These are phyloP conservation scores for Aspergillus piperis DNA, from an alignment of 2,329 filamentous ascomycete species.

Conservation along the genomic window DNA sequence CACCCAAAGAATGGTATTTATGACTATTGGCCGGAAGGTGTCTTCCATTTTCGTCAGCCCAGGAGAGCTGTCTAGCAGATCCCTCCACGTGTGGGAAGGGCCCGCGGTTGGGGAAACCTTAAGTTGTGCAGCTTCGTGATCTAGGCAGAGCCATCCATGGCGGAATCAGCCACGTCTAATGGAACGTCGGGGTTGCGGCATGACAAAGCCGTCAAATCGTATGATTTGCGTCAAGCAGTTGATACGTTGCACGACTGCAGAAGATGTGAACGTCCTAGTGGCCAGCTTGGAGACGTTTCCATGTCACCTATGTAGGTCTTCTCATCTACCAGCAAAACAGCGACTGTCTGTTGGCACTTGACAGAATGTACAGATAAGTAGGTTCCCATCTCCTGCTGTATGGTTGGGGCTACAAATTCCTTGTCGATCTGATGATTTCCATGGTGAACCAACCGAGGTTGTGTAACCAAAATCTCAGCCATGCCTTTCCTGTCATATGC, in stretches of 20 bases:
- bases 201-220: not conserved
- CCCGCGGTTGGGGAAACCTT: not conserved
- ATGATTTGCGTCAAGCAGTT: not conserved
- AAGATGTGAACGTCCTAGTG: not conserved
- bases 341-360: no score
- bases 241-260: not conserved
- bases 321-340: not conserved
- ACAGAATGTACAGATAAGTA: not conserved
- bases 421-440: not conserved
- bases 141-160: not conserved
- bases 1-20: not conserved
- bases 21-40: not conserved
- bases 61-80: no score
- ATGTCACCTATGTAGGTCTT: not conserved
- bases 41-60: no score
- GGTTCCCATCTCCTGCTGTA: not conserved
- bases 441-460: not conserved
- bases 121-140: not conserved
- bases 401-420: not conserved
- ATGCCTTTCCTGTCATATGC: slow-evolving; percentile 16
- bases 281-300: not conserved
- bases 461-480: not conserved
- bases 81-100: no score
- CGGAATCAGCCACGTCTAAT: not conserved
- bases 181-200: not conserved